A percentile compares a stretch with the other conserved stretches of the same genome.
phyloP scores from a whole-genome alignment of 129 eudicot genomes.

The Artemisia annua region DNA sequence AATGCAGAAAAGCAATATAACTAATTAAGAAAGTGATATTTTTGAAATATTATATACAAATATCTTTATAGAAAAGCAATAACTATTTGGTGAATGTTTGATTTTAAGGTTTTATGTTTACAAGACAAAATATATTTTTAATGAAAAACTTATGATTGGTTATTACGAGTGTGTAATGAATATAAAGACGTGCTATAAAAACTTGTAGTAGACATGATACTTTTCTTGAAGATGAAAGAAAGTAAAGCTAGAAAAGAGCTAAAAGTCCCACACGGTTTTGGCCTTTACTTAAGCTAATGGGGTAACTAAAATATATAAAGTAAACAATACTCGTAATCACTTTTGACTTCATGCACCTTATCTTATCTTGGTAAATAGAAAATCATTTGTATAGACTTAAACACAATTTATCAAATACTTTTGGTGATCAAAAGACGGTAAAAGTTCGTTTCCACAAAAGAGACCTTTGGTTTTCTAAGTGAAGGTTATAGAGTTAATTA shows the following conservation, averaged over 20 bases:
- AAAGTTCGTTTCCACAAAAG: no score
- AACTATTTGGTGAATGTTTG: no score
- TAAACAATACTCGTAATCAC: constrained; percentile 10
- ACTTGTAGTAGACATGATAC: constrained; percentile 31
- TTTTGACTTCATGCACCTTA: constrained; percentile 33
- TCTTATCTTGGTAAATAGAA: constrained; percentile 27
- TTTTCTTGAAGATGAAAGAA: constrained; percentile 32
- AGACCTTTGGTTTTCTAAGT: no score
- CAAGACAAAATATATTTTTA: background rate
- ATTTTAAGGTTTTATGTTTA: background rate
- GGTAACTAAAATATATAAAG: constrained; percentile 6
- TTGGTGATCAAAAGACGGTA: background rate
- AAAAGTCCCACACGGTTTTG: constrained; percentile 37
- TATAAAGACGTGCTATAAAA: background rate
- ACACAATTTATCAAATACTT: background rate
- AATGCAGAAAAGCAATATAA: no score
- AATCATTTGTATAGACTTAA: background rate
- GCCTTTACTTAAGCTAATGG: constrained; percentile 27
- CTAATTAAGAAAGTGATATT: no score
- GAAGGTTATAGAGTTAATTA: no score
- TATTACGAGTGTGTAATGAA: background rate
- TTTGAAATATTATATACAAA: no score
- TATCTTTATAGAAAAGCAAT: no score
- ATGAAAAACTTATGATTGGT: background rate
- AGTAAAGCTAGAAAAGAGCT: constrained; percentile 27